Percentiles rank a stretch among this genome's conserved stretches.
Evolutionary conservation across 2,329 filamentous ascomycete species (phyloP).

Genomic region (Exserohilum turcica): DNA sequence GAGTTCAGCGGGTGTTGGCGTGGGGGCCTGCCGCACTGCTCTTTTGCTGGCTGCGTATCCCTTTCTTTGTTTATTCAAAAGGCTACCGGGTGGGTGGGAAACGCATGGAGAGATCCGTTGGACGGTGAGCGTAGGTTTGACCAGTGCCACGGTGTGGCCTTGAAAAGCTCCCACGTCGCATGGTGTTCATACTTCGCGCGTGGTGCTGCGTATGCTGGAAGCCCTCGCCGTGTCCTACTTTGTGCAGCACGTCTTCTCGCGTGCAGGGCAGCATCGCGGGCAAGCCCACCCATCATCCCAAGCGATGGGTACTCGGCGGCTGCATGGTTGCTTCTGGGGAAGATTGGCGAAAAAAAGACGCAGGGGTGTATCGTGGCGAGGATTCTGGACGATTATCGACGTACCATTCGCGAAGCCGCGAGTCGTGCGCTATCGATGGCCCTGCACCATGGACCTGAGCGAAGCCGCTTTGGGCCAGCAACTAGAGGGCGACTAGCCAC

Average conservation of each 20-base stretch:
- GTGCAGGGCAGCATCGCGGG: background rate
- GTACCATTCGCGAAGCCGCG: conserved; percentile 5
- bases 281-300: background rate
- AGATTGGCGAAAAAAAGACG: conserved; percentile 1
- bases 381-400: background rate
- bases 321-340: background rate
- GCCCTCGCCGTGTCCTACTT: background rate
- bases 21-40: too few species aligned
- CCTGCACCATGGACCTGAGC: conserved; percentile 3
- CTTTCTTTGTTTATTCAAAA: too few species aligned
- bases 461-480: conserved; percentile 13
- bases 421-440: conserved; percentile 5
- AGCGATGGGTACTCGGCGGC: background rate
- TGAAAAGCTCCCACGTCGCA: too few species aligned
- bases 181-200: background rate
- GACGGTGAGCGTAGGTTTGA: too few species aligned
- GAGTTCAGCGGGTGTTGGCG: too few species aligned
- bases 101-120: too few species aligned
- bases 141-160: background rate
- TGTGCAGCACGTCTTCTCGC: background rate
- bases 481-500: conserved; percentile 14
- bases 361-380: conserved; percentile 4
- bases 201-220: background rate
- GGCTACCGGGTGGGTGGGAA: too few species aligned
- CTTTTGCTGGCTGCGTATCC: too few species aligned